phyloP scores from a whole-genome alignment of 768 basidiomycete genomes.

The Clitopilus hobsonii region DNA sequence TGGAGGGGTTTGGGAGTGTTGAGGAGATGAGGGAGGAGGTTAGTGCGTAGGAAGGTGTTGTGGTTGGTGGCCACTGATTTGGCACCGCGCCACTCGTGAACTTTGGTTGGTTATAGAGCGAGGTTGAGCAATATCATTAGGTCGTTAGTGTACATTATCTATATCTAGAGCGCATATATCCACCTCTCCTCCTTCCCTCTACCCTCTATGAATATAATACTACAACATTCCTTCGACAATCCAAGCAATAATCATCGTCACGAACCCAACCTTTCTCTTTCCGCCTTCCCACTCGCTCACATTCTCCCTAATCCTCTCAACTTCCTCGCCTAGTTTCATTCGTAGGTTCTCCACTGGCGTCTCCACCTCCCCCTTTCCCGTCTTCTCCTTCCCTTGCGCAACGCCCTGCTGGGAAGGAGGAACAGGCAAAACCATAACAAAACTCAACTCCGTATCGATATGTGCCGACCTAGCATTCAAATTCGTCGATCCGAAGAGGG shows the following conservation, averaged over 20 bases:
- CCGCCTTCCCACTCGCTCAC: conserved; percentile 56
- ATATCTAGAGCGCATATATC: no score
- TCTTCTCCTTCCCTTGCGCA: not conserved
- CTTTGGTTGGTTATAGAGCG: not conserved
- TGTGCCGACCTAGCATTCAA: conserved; percentile 87
- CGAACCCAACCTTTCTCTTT: conserved; percentile 51
- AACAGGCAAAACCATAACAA: conserved; percentile 66
- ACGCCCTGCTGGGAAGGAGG: not conserved
- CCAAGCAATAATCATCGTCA: conserved; percentile 60
- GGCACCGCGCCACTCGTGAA: not conserved
- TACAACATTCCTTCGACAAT: conserved; percentile 70
- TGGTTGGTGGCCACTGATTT: not conserved
- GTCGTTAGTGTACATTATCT: no score
- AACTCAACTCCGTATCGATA: conserved; percentile 89
- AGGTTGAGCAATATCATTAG: no score
- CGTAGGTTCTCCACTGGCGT: conserved; percentile 29
- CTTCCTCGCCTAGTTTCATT: conserved; percentile 46
- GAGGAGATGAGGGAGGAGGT: not conserved
- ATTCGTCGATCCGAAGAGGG: conserved; percentile 93
- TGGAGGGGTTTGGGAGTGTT: conserved; percentile 24
- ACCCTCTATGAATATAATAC: no score
- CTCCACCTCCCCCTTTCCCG: not conserved
- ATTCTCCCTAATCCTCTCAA: conserved; percentile 44
- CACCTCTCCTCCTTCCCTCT: no score
- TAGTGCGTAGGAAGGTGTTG: not conserved